These are phyloP conservation scores for Suillus luteus DNA, from an alignment of 768 basidiomycete species.

Conservation along the genomic window DNA sequence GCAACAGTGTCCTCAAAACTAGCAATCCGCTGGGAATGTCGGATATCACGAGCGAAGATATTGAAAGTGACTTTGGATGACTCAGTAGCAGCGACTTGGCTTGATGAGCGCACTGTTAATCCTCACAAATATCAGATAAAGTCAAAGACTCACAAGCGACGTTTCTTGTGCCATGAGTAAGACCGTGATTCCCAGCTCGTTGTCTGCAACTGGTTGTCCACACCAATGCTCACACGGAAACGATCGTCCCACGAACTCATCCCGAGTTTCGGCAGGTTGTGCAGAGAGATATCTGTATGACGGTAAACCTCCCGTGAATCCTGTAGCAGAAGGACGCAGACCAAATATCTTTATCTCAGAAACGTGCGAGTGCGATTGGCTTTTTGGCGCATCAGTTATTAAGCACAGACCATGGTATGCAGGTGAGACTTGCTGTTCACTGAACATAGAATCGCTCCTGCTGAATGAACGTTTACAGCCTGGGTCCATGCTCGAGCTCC, in stretches of 20 bases:
- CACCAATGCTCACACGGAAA: neutral
- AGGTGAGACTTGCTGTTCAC: too few relatives aligned
- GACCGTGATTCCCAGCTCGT: neutral
- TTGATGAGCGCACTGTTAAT: neutral
- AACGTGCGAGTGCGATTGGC: too few relatives aligned
- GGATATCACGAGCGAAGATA: too few relatives aligned
- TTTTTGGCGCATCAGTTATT: too few relatives aligned
- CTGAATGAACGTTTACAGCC: too few relatives aligned
- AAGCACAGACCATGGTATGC: too few relatives aligned
- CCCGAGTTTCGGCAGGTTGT: neutral
- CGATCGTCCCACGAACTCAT: neutral
- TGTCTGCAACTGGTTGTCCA: neutral
- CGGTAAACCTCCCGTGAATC: neutral
- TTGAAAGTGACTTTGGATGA: neutral
- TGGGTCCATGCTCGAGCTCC: too few relatives aligned
- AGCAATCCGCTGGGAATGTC: neutral
- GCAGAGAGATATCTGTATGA: neutral
- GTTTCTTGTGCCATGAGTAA: neutral
- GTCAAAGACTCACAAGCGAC: neutral
- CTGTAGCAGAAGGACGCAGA: neutral
- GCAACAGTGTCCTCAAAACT: neutral
- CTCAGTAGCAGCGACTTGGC: neutral
- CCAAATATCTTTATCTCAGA: neutral
- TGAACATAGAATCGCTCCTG: too few relatives aligned
- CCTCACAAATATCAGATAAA: neutral